Conservation (phyloP, 169 alveolate genomes). For the Eimeria praecox region DNA sequence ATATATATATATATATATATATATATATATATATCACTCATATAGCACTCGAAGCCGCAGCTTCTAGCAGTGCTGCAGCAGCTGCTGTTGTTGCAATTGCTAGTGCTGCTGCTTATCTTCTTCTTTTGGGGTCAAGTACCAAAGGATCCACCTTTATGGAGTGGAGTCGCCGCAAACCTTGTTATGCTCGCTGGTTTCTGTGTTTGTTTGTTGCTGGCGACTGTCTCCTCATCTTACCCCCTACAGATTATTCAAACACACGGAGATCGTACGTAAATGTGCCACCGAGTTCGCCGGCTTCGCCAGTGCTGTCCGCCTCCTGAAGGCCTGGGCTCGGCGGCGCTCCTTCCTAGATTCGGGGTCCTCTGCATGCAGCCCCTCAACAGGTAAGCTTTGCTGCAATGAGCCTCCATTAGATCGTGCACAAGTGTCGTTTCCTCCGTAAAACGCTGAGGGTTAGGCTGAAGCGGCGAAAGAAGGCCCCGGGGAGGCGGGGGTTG, state of each 20-base stretch:
- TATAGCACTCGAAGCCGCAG: too few relatives aligned
- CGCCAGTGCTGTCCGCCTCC: conserved; percentile 50
- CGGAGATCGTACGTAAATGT: conserved; percentile 31
- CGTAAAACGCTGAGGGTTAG: neutral
- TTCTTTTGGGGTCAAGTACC: neutral
- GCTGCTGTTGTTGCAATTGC: neutral
- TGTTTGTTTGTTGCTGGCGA: neutral
- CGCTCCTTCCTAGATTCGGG: conserved; percentile 52
- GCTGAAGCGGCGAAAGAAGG: neutral
- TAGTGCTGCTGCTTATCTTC: neutral
- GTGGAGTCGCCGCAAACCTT: neutral
- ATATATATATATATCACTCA: too few relatives aligned
- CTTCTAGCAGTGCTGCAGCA: neutral
- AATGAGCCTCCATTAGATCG: neutral
- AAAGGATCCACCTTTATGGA: neutral
- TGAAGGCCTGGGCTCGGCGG: conserved; percentile 79
- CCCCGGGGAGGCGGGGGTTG: neutral
- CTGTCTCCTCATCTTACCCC: neutral
- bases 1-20: too few relatives aligned
- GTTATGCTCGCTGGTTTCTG: neutral
- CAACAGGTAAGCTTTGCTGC: conserved; percentile 10
- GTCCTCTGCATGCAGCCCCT: conserved; percentile 30
- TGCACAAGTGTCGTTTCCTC: neutral
- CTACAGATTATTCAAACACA: conserved; percentile 34
- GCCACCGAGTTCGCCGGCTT: conserved; percentile 49